Base-by-base conservation (phyloP, 768 basidiomycete species). In the Mycena indigotica region DNA sequence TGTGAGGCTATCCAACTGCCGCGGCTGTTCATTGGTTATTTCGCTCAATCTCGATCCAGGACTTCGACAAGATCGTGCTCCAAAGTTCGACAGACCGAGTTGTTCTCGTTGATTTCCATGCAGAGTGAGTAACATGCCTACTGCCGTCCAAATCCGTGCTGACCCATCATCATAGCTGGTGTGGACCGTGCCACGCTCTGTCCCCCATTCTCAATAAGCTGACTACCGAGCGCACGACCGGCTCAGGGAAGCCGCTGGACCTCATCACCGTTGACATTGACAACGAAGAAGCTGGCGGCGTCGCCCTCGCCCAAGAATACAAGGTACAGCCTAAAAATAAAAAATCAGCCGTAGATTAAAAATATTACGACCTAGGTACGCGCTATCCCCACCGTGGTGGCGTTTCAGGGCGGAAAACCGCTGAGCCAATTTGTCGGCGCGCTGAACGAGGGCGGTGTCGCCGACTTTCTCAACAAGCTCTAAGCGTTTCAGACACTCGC, bases 381-480 rank as follows among this genome's bases (percentile, higher is more conserved):
- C n/a, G 80, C 88, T 16, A 71, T 93, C n/a, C 91, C 91, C 3
- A 93, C 91, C 0, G 89, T 93, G 28, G 74, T 89, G 56, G 91
- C 89, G 3, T 92, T 92, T 74, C 81, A 77, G 55, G 79, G 86
- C 48, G 90, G 89, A 17, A 65, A 82, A 61, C 74, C 72, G 1
- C 74, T 86, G n/a, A 72, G 72, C 44, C 76, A 84, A 46, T 93
- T 93, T 65, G 74, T 84, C 2, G 90, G 87, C 45, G 84, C 85
- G 3, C 68, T 82, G 29, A 73, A 75, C 21, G 79, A 82, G 61
- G 58, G 61, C 26, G 75, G 70, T 0, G 70, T 87, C 19, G 70
- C 70, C 53, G 64, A 74, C 46, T 84, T 85, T 61, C 64, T 88
- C 46, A 72, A 76, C 57, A 66, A 64, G 45, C 41, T 86, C 21